A percentile compares a stretch with the other conserved stretches of the same genome.
Conservation (phyloP, 495 filamentous ascomycete genomes). For the Physcia stellaris region DNA sequence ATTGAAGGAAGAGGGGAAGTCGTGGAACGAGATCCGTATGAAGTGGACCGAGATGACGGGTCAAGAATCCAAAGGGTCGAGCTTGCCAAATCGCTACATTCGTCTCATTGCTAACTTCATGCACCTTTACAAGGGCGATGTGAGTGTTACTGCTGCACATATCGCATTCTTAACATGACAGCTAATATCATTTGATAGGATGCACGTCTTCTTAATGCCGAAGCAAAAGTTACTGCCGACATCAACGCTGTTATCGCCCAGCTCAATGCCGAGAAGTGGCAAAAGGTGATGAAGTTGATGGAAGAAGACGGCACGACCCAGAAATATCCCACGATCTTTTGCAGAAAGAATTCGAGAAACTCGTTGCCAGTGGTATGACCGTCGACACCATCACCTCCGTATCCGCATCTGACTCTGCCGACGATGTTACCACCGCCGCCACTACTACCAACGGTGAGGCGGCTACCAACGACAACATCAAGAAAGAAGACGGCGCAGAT, state of each 20-base stretch:
- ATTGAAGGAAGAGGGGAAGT: neutral
- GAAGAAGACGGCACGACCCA: neutral
- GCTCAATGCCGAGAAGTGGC: neutral
- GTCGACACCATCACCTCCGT: too few relatives aligned
- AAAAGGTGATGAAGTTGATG: neutral
- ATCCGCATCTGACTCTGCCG: too few relatives aligned
- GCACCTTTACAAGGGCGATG: neutral
- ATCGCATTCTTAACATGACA: neutral
- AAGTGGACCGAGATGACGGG: neutral
- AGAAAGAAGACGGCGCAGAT: too few relatives aligned
- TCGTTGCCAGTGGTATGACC: too few relatives aligned
- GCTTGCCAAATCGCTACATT: constrained; percentile 1
- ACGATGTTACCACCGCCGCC: too few relatives aligned
- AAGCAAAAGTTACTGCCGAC: too few relatives aligned
- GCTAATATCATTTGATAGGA: neutral
- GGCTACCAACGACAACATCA: too few relatives aligned
- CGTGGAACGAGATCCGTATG: constrained; percentile 1
- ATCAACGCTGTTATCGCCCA: neutral
- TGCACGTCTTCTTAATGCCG: neutral
- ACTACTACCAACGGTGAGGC: too few relatives aligned
- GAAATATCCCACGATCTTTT: too few relatives aligned
- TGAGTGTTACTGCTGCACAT: neutral
- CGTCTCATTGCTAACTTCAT: constrained; percentile 1
- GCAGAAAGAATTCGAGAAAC: too few relatives aligned
- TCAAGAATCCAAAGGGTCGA: neutral